Evolutionary conservation across 2,329 filamentous ascomycete species (phyloP).

Genomic region (Aspergillus ustus): DNA sequence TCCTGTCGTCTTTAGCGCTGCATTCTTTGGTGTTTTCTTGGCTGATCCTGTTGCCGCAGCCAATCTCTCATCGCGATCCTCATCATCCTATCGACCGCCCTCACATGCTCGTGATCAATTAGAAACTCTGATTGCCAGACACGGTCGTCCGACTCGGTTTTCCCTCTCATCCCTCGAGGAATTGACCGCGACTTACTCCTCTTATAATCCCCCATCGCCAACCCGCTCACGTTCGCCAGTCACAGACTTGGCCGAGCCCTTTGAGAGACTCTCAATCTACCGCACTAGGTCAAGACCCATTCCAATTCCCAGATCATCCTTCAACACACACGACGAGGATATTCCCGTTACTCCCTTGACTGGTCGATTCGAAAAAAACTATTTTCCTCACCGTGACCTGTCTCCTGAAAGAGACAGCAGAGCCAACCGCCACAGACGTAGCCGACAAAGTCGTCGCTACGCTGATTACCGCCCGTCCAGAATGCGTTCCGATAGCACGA

Average conservation of each 20-base stretch:
- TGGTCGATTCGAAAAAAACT: conserved; percentile 43
- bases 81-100: conserved; percentile 32
- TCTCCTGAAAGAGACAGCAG: conserved; percentile 25
- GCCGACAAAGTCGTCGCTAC: conserved; percentile 23
- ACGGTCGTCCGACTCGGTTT: conserved; percentile 45
- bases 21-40: conserved; percentile 24
- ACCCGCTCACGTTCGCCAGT: conserved; percentile 31
- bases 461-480: conserved; percentile 22
- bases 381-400: conserved; percentile 39
- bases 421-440: conserved; percentile 17
- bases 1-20: conserved; percentile 7
- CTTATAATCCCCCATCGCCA: conserved; percentile 40
- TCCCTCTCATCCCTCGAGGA: conserved; percentile 44
- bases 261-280: conserved; percentile 35
- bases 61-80: conserved; percentile 29
- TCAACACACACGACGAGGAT: conserved; percentile 34
- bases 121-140: conserved; percentile 43
- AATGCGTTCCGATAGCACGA: conserved; percentile 40
- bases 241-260: conserved; percentile 26
- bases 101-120: conserved; percentile 38
- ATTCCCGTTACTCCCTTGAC: conserved; percentile 45
- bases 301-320: conserved; percentile 38
- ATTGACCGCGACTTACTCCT: conserved; percentile 42
- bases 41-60: conserved; percentile 34
- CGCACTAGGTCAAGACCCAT: conserved; percentile 39